Evolutionary conservation across 164 flowering plant genomes (phyloP).

Genomic region (Piper longum): DNA sequence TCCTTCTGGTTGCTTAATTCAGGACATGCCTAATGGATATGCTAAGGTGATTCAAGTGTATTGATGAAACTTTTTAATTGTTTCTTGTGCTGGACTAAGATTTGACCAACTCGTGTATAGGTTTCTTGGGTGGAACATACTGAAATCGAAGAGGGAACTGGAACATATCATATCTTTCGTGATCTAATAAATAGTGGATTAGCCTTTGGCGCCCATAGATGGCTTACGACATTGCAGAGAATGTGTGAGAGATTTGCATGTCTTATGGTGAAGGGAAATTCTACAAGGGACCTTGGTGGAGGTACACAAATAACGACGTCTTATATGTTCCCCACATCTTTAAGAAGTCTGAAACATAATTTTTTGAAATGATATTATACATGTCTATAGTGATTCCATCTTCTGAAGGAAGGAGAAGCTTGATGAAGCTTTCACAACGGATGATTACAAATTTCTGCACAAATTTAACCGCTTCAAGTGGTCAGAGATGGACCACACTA

Average conservation of each 20-base stretch:
- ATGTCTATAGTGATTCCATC: constrained; percentile 19
- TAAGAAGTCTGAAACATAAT: not conserved
- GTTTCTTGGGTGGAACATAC: constrained; percentile 50
- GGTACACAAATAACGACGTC: constrained; percentile 8
- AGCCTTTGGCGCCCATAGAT: constrained; percentile 42
- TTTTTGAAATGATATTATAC: not conserved
- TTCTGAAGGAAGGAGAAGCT: constrained; percentile 34
- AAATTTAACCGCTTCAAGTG: constrained; percentile 42
- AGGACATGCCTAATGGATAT: constrained; percentile 62
- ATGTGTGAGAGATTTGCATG: constrained; percentile 28
- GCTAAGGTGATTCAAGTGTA: constrained; percentile 40
- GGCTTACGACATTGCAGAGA: constrained; percentile 36
- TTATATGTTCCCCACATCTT: not conserved
- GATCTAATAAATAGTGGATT: constrained; percentile 28
- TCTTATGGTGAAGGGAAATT: constrained; percentile 11
- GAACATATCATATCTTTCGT: constrained; percentile 21
- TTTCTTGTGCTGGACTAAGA: not conserved
- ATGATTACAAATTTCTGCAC: constrained; percentile 58
- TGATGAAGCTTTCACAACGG: constrained; percentile 53
- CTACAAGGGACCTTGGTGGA: constrained; percentile 16
- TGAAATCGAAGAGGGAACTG: constrained; percentile 28
- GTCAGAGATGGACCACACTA: constrained; percentile 44
- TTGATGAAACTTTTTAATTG: not conserved
- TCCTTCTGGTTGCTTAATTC: constrained; percentile 79
- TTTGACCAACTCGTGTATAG: constrained; percentile 9